Percentiles rank a stretch among this genome's conserved stretches.
These are phyloP conservation scores for Oxyria digyna DNA, from an alignment of 148 eudicot species.

Conservation along the genomic window DNA sequence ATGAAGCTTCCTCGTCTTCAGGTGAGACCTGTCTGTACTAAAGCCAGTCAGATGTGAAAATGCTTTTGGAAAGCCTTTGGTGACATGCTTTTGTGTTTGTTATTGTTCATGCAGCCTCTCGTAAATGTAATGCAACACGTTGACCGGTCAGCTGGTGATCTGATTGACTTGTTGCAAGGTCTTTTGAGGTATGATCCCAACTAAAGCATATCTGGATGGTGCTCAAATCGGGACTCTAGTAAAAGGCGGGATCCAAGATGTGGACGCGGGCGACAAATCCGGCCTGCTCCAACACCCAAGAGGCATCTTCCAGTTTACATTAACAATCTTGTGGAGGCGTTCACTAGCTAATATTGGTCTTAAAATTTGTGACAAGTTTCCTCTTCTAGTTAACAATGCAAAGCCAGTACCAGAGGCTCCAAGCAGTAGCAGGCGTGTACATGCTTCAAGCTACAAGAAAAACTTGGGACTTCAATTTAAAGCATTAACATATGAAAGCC, in stretches of 20 bases:
- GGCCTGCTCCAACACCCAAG: constrained; percentile 15
- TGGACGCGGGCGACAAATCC: constrained; percentile 18
- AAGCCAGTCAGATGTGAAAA: neutral
- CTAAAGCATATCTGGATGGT: constrained; percentile 58
- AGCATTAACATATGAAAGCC: no score
- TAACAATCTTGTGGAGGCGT: constrained; percentile 22
- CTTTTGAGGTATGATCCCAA: constrained; percentile 34
- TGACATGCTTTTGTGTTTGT: neutral
- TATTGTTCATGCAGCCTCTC: constrained; percentile 19
- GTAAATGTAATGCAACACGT: constrained; percentile 45
- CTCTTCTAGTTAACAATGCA: constrained; percentile 6
- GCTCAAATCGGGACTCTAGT: constrained; percentile 50
- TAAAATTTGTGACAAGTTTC: constrained; percentile 21
- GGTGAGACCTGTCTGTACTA: constrained; percentile 12
- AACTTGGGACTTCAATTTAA: neutral
- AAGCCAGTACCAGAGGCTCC: neutral
- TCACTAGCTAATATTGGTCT: constrained; percentile 32
- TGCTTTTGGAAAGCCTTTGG: neutral
- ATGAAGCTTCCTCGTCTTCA: constrained; percentile 36
- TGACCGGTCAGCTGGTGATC: constrained; percentile 39
- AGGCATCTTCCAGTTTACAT: constrained; percentile 18
- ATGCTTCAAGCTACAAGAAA: no score
- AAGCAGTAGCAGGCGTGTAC: constrained; percentile 3
- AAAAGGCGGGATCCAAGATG: constrained; percentile 35
- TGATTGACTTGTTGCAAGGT: constrained; percentile 36